A percentile compares a stretch with the other conserved stretches of the same genome.
phyloP scores from a whole-genome alignment of 805 yeast genomes.

The Candida yuanshanica region DNA sequence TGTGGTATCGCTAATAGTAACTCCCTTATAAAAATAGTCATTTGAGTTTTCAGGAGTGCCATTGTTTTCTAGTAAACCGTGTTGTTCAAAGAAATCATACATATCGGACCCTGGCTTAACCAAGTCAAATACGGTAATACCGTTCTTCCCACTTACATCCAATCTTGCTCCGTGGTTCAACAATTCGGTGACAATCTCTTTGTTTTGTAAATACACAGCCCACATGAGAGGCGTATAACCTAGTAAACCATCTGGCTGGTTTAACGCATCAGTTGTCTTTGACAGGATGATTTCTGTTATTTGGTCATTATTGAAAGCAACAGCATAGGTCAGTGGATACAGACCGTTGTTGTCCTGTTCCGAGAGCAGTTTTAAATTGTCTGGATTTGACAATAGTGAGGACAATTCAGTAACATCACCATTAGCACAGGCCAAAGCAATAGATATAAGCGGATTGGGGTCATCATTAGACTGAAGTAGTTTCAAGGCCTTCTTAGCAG shows the following conservation, averaged over 20 bases:
- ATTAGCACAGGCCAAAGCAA: conserved; percentile 34
- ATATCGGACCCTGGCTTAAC: conserved; percentile 52
- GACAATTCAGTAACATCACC: conserved; percentile 25
- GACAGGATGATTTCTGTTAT: conserved; percentile 42
- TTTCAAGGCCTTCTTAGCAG: conserved; percentile 15
- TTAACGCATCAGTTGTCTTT: conserved; percentile 40
- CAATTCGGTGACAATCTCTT: conserved; percentile 48
- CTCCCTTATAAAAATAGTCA: conserved; percentile 16
- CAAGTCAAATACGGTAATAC: conserved; percentile 48
- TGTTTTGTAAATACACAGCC: conserved; percentile 65
- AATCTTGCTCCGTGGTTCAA: conserved; percentile 60
- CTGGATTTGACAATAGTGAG: conserved; percentile 22
- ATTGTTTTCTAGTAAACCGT: conserved; percentile 31
- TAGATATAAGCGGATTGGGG: conserved; percentile 26
- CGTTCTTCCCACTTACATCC: conserved; percentile 35
- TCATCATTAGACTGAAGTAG: conserved; percentile 14
- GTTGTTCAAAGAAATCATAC: conserved; percentile 52
- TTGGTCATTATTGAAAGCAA: conserved; percentile 45
- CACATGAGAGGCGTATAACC: conserved; percentile 77
- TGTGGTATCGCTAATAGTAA: conserved; percentile 7
- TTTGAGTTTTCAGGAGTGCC: background rate
- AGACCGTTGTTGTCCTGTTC: conserved; percentile 35
- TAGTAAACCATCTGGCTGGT: conserved; percentile 42
- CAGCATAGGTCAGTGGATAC: conserved; percentile 46
- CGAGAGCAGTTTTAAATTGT: conserved; percentile 22